Evolutionary conservation across 1,284 basidiomycete genomes (phyloP).

Genomic region (Tylopilus sp.): DNA sequence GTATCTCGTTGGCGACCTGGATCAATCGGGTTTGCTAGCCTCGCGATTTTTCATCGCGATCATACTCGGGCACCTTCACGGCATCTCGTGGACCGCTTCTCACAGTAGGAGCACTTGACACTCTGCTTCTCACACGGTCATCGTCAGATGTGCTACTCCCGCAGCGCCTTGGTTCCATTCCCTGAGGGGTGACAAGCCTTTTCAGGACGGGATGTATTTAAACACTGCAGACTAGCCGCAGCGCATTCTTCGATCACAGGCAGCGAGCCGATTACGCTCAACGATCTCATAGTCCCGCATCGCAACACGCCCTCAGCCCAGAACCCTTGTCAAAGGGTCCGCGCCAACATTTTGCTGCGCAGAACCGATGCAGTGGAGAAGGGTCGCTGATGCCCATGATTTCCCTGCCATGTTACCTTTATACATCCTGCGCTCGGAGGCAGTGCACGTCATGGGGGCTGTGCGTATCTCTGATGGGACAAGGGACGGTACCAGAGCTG

Average conservation of each 20-base stretch:
- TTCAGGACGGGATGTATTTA: slow-evolving; percentile 26
- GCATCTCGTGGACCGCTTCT: slow-evolving; percentile 19
- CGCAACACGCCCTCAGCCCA: slow-evolving; percentile 30
- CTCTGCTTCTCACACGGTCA: slow-evolving; percentile 21
- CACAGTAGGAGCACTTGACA: slow-evolving; percentile 11
- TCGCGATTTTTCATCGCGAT: slow-evolving; percentile 19
- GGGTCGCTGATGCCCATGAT: slow-evolving; percentile 4
- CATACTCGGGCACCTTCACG: slow-evolving; percentile 12
- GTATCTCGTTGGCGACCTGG: slow-evolving; percentile 15
- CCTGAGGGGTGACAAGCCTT: slow-evolving; percentile 10
- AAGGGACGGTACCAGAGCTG: slow-evolving; percentile 5
- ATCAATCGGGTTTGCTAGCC: slow-evolving; percentile 21
- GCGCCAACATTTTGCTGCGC: slow-evolving; percentile 7
- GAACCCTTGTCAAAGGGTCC: slow-evolving; percentile 13
- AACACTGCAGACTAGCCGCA: slow-evolving; percentile 16
- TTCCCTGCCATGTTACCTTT: slow-evolving; percentile 4
- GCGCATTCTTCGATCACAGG: slow-evolving; percentile 29
- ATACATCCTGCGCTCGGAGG: slow-evolving; percentile 5
- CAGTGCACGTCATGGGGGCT: slow-evolving; percentile 7
- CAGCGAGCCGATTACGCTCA: slow-evolving; percentile 18
- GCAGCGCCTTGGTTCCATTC: slow-evolving; percentile 27
- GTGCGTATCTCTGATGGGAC: slow-evolving; percentile 9
- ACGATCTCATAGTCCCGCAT: slow-evolving; percentile 20
- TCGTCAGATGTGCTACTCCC: slow-evolving; percentile 13
- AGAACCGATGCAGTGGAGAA: slow-evolving; percentile 9